Base-by-base conservation (phyloP, 352 stramenopile species). In the Pythium dissimile region DNA sequence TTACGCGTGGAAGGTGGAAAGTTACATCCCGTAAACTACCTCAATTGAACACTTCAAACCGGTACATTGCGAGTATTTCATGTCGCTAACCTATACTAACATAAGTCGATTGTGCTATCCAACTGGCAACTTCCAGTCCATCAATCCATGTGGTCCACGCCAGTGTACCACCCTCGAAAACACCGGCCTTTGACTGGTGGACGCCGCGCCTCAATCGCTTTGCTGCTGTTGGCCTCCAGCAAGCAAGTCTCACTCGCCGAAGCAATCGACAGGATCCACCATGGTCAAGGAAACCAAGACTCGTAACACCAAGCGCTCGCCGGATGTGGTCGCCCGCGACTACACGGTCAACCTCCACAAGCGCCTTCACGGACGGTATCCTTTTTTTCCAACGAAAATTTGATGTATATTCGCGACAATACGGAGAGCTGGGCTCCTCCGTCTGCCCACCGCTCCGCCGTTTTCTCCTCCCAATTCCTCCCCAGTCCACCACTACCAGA, bases 311-410 rank as follows among this genome's bases (percentile, higher is more conserved):
- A 93, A 93, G 81, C 80, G 82, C 66, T 80, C 77, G 61, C 80
- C 91, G 56, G 96, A 98, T 80, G 89, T 98, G 51, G 85, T 99
- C 53, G 97, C 90, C 59, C 92, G 96, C 72, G 97, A 99, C 81
- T 98, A 98, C 88, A 99, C 97, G 51, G 98, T 99, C 83, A 97
- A 99, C 80, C 89, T 99, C 59, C 94, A 98, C 83, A 99, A 99
- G 89, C 76, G 92, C 71, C 86, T 98, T 58, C 93, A 98, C 75
- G 75, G 80, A 84, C 79, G 75, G 81, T 92, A 92, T 89, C 76
- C 77, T 89, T 89, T 89, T 83, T 76, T 73, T 68, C 72, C 67
- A 64, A 72, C 62, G 47, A 52, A 58, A 56, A 72, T 38, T 35
- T 23, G 10, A 27, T 47, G 41, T 47, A 63, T 48, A 50, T 75